These are phyloP conservation scores for Ascochyta koolunga DNA, from an alignment of 2,329 filamentous ascomycete genomes.

Conservation along the genomic window DNA sequence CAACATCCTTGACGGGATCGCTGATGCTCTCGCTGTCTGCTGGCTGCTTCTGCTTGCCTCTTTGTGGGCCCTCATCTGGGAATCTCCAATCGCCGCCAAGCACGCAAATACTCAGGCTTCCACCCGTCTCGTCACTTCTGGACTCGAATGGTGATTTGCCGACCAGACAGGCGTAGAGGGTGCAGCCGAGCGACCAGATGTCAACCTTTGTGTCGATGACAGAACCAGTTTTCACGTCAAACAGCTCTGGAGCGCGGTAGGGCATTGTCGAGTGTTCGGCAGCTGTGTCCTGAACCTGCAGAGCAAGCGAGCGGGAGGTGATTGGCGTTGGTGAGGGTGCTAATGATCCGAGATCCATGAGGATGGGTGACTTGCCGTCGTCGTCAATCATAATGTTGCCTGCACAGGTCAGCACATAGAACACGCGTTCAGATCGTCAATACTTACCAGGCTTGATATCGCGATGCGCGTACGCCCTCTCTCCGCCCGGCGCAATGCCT, in stretches of 20 bases:
- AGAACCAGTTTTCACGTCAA: constrained; percentile 93
- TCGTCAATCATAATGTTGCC: constrained; percentile 99
- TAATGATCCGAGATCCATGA: constrained; percentile 96
- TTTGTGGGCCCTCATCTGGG: constrained; percentile 76
- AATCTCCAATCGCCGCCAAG: constrained; percentile 95
- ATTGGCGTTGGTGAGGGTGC: constrained; percentile 86
- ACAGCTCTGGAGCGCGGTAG: constrained; percentile 95
- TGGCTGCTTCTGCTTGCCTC: constrained; percentile 59
- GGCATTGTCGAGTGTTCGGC: constrained; percentile 99
- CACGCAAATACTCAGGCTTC: constrained; percentile 89
- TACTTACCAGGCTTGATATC: constrained; percentile 92
- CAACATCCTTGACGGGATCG: constrained; percentile 83
- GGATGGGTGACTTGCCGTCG: constrained; percentile 82
- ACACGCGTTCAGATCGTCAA: too few species aligned
- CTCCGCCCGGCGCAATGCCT: constrained; percentile 70
- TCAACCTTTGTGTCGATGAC: constrained; percentile 96
- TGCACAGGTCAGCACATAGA: constrained; percentile 35
- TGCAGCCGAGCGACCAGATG: constrained; percentile 97
- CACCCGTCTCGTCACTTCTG: constrained; percentile 93
- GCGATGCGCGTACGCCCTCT: constrained; percentile 86
- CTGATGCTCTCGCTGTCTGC: constrained; percentile 67
- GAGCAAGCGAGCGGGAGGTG: constrained; percentile 85
- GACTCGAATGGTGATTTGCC: constrained; percentile 98
- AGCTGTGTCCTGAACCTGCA: constrained; percentile 91
- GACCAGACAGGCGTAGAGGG: constrained; percentile 94